These are phyloP conservation scores for Emiliania huxleyi DNA, from an alignment of 78 protist genomes.

Conservation along the genomic window DNA sequence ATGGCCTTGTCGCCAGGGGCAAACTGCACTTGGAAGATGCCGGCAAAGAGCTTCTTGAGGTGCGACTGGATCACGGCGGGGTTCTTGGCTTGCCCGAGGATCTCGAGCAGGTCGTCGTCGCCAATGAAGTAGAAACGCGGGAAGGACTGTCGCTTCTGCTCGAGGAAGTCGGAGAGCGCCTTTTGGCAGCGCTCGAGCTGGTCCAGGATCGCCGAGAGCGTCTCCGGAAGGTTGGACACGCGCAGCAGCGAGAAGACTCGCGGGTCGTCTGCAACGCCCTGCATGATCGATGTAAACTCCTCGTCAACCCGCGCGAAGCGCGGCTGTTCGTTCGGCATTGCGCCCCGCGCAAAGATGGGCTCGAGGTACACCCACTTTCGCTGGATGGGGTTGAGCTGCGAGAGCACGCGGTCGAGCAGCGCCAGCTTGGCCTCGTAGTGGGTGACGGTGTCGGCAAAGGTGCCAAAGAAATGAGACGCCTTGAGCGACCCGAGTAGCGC, in stretches of 20 bases:
- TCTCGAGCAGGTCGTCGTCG: constrained; percentile 92
- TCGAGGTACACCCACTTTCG: constrained; percentile 92
- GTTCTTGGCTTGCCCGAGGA: constrained; percentile 68
- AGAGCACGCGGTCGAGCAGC: constrained; percentile 54
- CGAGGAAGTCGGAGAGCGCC: constrained; percentile 82
- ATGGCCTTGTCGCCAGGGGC: not conserved
- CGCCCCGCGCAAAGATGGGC: constrained; percentile 83
- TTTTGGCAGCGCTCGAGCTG: constrained; percentile 78
- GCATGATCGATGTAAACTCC: constrained; percentile 59
- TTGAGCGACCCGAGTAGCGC: constrained; percentile 68
- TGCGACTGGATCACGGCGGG: constrained; percentile 78
- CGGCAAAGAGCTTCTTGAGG: constrained; percentile 81
- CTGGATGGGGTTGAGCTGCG: constrained; percentile 68
- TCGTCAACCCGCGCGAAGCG: constrained; percentile 79
- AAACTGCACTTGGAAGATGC: constrained; percentile 65
- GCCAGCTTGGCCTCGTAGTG: constrained; percentile 50
- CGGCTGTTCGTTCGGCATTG: constrained; percentile 81
- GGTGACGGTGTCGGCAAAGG: constrained; percentile 46
- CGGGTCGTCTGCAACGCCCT: constrained; percentile 14
- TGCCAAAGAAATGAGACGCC: constrained; percentile 65
- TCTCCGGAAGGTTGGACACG: constrained; percentile 2
- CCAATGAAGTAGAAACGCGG: constrained; percentile 95
- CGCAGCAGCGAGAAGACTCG: constrained; percentile 43
- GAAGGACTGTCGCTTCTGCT: constrained; percentile 82
- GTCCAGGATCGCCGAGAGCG: constrained; percentile 45